These are phyloP conservation scores for Alisma plantagoaquatica DNA, from an alignment of 106 monocot species.

Conservation along the genomic window DNA sequence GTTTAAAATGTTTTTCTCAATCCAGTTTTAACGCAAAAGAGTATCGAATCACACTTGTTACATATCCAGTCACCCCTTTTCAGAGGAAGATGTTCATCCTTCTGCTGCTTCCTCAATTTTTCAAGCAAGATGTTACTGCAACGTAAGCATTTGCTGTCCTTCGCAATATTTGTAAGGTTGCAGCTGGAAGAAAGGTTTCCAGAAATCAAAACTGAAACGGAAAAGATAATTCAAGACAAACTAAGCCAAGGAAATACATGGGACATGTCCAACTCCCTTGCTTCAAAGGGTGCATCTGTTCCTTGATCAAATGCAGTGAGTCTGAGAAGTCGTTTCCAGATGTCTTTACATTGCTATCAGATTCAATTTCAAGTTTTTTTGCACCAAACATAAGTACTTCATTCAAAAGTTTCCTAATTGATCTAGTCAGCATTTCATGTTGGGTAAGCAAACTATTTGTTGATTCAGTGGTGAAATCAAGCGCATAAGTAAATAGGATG, in stretches of 20 bases:
- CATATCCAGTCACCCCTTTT: constrained; percentile 98
- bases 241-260: constrained; percentile 29
- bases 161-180: constrained; percentile 78
- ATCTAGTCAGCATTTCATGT: constrained; percentile 37
- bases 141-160: constrained; percentile 76
- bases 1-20: too few species aligned
- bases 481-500: constrained; percentile 61
- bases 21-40: neutral
- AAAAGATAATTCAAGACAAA: neutral
- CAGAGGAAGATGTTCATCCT: constrained; percentile 83
- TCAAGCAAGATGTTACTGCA: constrained; percentile 60
- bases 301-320: constrained; percentile 1
- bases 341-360: neutral
- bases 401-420: constrained; percentile 50
- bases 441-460: constrained; percentile 25
- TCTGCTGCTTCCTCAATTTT: constrained; percentile 41
- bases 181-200: constrained; percentile 30
- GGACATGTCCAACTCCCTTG: constrained; percentile 91
- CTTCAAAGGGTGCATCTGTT: too few species aligned
- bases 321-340: constrained; percentile 7
- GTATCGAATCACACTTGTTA: constrained; percentile 37
- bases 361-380: neutral
- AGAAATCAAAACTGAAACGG: neutral
- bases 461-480: constrained; percentile 33
- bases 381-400: constrained; percentile 35